Percentiles rank a stretch among this genome's conserved stretches.
phyloP scores from a whole-genome alignment of 1,284 basidiomycete species.

The Ganoderma multipileum region DNA sequence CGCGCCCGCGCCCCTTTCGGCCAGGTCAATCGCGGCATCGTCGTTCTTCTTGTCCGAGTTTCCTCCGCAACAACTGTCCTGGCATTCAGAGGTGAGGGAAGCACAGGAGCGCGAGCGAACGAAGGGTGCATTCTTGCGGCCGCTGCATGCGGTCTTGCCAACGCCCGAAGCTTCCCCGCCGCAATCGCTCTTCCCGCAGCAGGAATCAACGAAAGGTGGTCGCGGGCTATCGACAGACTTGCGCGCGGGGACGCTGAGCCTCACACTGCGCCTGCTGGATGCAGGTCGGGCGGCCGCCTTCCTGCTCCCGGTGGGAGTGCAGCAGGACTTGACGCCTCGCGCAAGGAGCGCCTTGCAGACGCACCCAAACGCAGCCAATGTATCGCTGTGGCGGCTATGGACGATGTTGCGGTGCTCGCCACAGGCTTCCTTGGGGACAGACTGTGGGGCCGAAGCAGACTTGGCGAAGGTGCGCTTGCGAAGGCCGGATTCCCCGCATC shows the following conservation, averaged over 20 bases:
- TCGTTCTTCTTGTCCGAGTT: conserved; percentile 21
- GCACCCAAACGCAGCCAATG: conserved; percentile 40
- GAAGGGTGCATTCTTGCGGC: conserved; percentile 19
- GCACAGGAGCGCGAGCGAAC: conserved; percentile 12
- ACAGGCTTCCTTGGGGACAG: conserved; percentile 35
- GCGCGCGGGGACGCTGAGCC: conserved; percentile 16
- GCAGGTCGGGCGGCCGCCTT: conserved; percentile 17
- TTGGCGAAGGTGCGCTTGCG: conserved; percentile 30
- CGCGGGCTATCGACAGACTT: conserved; percentile 22
- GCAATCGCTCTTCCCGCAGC: conserved; percentile 33
- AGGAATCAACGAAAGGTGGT: conserved; percentile 30
- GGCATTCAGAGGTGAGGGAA: conserved; percentile 31
- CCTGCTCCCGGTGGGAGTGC: conserved; percentile 21
- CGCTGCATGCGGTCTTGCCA: conserved; percentile 18
- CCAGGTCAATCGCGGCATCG: conserved; percentile 24
- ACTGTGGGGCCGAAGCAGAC: not conserved
- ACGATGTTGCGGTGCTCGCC: conserved; percentile 39
- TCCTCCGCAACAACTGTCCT: conserved; percentile 25
- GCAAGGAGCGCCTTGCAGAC: conserved; percentile 40
- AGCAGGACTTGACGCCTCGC: conserved; percentile 39
- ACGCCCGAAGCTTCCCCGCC: conserved; percentile 17
- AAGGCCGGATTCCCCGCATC: conserved; percentile 26
- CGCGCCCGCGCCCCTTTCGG: conserved; percentile 20
- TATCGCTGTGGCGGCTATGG: conserved; percentile 38
- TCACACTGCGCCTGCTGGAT: conserved; percentile 22